These are phyloP conservation scores for Penium margaritaceum DNA, from an alignment of 139 green algal species.

Conservation along the genomic window DNA sequence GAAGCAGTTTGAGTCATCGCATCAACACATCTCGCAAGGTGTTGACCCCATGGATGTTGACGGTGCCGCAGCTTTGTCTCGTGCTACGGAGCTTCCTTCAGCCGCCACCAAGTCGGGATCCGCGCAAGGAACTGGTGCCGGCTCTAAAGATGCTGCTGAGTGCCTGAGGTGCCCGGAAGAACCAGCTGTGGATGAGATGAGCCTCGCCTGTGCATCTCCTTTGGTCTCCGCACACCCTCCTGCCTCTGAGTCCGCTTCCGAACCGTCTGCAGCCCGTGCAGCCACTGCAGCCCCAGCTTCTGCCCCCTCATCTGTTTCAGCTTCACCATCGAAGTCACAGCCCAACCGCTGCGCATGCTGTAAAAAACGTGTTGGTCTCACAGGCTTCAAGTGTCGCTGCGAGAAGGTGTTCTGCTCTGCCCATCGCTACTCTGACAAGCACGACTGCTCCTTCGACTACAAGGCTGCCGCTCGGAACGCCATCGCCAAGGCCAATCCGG, in stretches of 20 bases:
- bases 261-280: conserved; percentile 10
- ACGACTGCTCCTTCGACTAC: conserved; percentile 79
- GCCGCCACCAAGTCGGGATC: too few species aligned
- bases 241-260: background rate
- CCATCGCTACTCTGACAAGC: conserved; percentile 76
- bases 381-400: conserved; percentile 83
- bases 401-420: conserved; percentile 65
- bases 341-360: conserved; percentile 47
- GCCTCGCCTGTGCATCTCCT: too few species aligned
- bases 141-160: too few species aligned
- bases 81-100: too few species aligned
- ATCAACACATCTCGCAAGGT: too few species aligned
- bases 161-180: too few species aligned
- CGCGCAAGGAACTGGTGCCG: too few species aligned
- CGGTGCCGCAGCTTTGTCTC: too few species aligned
- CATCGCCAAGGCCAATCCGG: conserved; percentile 56
- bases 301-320: conserved; percentile 9
- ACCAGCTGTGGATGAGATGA: too few species aligned
- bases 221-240: too few species aligned
- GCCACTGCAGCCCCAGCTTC: conserved; percentile 4
- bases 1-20: too few species aligned
- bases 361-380: conserved; percentile 69
- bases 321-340: conserved; percentile 1
- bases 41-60: too few species aligned
- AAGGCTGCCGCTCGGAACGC: conserved; percentile 57